A percentile compares a stretch with the other conserved stretches of the same genome.
Evolutionary conservation across 2,329 filamentous ascomycete species (phyloP).

Genomic region (Cordyceps fumosorosea): DNA sequence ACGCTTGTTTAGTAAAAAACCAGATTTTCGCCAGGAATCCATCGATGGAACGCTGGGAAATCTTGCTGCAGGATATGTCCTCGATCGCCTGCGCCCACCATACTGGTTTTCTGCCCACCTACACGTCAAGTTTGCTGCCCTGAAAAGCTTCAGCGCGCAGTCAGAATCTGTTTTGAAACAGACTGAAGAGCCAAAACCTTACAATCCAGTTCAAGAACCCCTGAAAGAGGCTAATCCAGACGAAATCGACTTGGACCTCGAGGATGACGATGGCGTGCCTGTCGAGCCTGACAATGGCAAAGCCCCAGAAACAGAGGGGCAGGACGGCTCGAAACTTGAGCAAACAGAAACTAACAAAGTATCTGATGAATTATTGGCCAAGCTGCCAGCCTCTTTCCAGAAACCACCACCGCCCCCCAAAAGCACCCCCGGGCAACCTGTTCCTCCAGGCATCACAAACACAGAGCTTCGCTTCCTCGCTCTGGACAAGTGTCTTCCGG

Average conservation of each 20-base stretch:
- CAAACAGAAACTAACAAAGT: slow-evolving; percentile 31
- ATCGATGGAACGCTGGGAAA: slow-evolving; percentile 70
- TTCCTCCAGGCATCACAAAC: slow-evolving; percentile 70
- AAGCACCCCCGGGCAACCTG: slow-evolving; percentile 49
- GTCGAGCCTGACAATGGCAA: slow-evolving; percentile 19
- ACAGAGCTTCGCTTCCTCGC: slow-evolving; percentile 76
- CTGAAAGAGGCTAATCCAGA: slow-evolving; percentile 47
- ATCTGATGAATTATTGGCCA: slow-evolving; percentile 59
- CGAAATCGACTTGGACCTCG: slow-evolving; percentile 64
- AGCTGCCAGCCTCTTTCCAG: slow-evolving; percentile 71
- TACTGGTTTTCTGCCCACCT: slow-evolving; percentile 94
- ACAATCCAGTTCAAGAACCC: background rate
- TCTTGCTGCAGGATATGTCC: slow-evolving; percentile 68
- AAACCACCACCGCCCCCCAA: slow-evolving; percentile 30
- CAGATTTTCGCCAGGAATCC: slow-evolving; percentile 69
- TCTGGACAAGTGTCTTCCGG: slow-evolving; percentile 81
- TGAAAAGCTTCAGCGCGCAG: slow-evolving; percentile 48
- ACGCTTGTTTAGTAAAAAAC: slow-evolving; percentile 66
- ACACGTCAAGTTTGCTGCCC: slow-evolving; percentile 78
- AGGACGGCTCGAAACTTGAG: slow-evolving; percentile 2
- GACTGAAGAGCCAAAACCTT: background rate
- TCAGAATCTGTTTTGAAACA: background rate
- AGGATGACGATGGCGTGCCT: slow-evolving; percentile 35
- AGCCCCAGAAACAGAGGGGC: background rate
- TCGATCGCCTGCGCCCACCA: slow-evolving; percentile 72